These are phyloP conservation scores for Apiospora malaysiana DNA, from an alignment of 2,329 filamentous ascomycete species.

Conservation along the genomic window DNA sequence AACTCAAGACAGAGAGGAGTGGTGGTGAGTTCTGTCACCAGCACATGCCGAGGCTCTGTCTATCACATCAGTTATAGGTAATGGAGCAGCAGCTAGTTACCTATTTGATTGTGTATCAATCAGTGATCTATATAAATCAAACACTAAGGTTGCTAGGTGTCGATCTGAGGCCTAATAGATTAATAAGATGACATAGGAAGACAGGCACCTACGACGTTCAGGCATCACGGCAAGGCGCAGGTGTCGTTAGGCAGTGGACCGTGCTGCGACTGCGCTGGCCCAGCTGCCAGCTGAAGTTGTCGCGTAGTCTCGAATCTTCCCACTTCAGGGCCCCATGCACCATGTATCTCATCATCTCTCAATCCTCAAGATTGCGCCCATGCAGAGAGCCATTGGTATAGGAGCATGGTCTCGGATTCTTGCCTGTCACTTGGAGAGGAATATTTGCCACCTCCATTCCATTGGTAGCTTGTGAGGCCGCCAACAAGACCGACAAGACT, in stretches of 20 bases:
- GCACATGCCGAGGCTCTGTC: background rate
- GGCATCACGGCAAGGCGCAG: background rate
- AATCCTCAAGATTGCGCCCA: background rate
- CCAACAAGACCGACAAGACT: no score
- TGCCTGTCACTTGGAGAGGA: constrained; percentile 24
- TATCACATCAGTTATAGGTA: background rate
- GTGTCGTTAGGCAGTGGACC: constrained; percentile 4
- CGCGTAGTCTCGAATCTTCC: background rate
- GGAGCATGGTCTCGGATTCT: constrained; percentile 10
- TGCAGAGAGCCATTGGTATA: constrained; percentile 8
- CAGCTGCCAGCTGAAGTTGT: constrained; percentile 11
- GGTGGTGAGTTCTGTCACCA: background rate
- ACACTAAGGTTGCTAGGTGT: background rate
- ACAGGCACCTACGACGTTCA: no score
- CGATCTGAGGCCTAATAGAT: background rate
- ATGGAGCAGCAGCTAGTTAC: background rate
- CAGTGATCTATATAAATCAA: background rate
- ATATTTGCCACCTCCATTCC: constrained; percentile 25
- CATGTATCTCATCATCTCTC: background rate
- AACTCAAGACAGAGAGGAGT: background rate
- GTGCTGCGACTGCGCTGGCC: constrained; percentile 12
- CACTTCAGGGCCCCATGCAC: background rate
- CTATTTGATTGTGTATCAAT: background rate
- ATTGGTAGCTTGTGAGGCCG: background rate
- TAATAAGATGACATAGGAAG: background rate